Conservation (phyloP, 1,284 basidiomycete species). For the Cryptococcus sp. region DNA sequence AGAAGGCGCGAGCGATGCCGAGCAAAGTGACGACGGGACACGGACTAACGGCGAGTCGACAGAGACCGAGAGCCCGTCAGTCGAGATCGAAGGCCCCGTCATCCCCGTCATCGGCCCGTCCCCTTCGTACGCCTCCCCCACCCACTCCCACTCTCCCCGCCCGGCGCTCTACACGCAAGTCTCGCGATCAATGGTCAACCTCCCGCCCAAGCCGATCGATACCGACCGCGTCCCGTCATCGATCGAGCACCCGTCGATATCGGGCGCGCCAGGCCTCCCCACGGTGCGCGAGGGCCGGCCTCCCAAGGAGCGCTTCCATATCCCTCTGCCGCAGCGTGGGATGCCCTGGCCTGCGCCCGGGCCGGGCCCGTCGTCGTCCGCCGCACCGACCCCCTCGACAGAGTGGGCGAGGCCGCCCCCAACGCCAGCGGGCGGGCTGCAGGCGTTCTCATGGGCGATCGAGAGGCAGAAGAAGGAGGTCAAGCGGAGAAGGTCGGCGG, state of each 20-base stretch:
- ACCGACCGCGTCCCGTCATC: constrained; percentile 11
- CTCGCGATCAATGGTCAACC: constrained; percentile 60
- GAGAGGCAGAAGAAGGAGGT: constrained; percentile 17
- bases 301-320: constrained; percentile 3
- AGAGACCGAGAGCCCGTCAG: constrained; percentile 7
- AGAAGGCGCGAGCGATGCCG: constrained; percentile 3
- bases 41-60: constrained; percentile 11
- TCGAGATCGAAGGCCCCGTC: constrained; percentile 2
- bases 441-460: constrained; percentile 15
- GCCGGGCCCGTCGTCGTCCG: no score
- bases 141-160: constrained; percentile 44
- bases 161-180: constrained; percentile 61
- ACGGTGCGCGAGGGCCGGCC: constrained; percentile 10
- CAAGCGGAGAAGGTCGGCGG: constrained; percentile 51
- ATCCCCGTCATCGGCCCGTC: neutral
- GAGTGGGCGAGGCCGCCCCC: constrained; percentile 45
- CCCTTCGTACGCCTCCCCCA: neutral
- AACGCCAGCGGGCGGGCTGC: constrained; percentile 37
- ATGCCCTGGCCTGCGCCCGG: no score
- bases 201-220: constrained; percentile 30
- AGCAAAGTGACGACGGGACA: constrained; percentile 12
- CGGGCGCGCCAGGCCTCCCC: no score
- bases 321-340: neutral
- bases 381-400: constrained; percentile 6
- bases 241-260: constrained; percentile 11